phyloP scores from a whole-genome alignment of 805 yeast genomes.

The Ogataea polymorpha region DNA sequence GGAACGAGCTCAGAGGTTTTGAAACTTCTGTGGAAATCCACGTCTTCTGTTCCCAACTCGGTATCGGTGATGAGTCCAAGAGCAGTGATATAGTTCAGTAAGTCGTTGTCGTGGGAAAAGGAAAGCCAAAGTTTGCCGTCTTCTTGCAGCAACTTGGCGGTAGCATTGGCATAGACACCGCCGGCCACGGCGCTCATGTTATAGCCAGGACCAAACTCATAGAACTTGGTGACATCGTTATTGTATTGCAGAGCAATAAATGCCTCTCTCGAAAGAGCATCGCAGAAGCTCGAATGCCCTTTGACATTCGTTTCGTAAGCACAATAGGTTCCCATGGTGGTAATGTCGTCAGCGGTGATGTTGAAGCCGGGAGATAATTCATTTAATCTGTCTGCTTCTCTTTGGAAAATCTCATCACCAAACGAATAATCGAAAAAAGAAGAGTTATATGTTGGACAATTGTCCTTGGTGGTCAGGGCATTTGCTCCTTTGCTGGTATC shows the following conservation, averaged over 20 bases:
- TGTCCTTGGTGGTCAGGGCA: constrained; percentile 38
- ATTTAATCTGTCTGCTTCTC: constrained; percentile 54
- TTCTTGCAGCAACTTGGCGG: constrained; percentile 24
- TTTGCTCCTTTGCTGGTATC: constrained; percentile 45
- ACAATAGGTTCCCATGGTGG: constrained; percentile 54
- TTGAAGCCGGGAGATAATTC: constrained; percentile 48
- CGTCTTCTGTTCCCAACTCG: constrained; percentile 38
- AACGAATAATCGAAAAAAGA: constrained; percentile 16
- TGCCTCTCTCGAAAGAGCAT: constrained; percentile 62
- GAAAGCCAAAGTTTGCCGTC: constrained; percentile 46
- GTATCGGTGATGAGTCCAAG: constrained; percentile 49
- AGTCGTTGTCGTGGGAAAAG: constrained; percentile 68
- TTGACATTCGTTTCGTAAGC: constrained; percentile 69
- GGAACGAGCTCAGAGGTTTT: constrained; percentile 44
- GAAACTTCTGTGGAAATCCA: constrained; percentile 40
- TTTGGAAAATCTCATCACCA: constrained; percentile 28
- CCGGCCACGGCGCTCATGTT: constrained; percentile 54
- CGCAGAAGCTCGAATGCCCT: constrained; percentile 63
- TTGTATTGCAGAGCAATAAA: constrained; percentile 57
- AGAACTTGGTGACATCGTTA: constrained; percentile 54
- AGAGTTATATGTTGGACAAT: constrained; percentile 33
- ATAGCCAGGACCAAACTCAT: constrained; percentile 60
- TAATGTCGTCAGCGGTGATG: constrained; percentile 49
- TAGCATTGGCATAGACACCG: constrained; percentile 48
- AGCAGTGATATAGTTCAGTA: constrained; percentile 56